These are phyloP conservation scores for Dictyostelium firmibasis DNA, from an alignment of 78 protist species.

Conservation along the genomic window DNA sequence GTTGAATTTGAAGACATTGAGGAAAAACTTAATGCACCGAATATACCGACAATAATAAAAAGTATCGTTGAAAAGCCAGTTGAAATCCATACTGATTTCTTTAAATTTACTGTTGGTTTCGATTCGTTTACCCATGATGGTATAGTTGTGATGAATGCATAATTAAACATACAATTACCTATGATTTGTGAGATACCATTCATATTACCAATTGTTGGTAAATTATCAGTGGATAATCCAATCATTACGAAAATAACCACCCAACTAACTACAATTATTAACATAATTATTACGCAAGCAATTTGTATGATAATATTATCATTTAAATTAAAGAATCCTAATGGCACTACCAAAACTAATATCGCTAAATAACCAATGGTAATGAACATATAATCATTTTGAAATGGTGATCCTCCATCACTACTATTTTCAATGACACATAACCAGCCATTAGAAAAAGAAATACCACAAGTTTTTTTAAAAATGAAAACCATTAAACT, in stretches of 20 bases:
- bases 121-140: constrained; percentile 83
- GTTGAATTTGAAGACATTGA: constrained; percentile 24
- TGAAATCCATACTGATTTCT: constrained; percentile 11
- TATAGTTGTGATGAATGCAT: constrained; percentile 67
- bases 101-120: constrained; percentile 42
- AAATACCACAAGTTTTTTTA: constrained; percentile 47
- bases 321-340: constrained; percentile 53
- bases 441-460: constrained; percentile 29
- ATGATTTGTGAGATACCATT: constrained; percentile 42
- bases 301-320: constrained; percentile 77
- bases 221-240: constrained; percentile 14
- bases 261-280: constrained; percentile 34
- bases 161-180: constrained; percentile 75
- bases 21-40: constrained; percentile 33
- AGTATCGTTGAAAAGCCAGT: constrained; percentile 1
- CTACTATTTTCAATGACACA: not conserved
- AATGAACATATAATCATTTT: constrained; percentile 39
- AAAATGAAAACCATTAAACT: constrained; percentile 42
- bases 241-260: constrained; percentile 6
- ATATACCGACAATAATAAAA: constrained; percentile 28
- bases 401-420: constrained; percentile 37
- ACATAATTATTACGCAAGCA: constrained; percentile 29
- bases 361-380: constrained; percentile 51
- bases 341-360: constrained; percentile 36
- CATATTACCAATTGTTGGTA: constrained; percentile 19